A percentile compares a stretch with the other conserved stretches of the same genome.
phyloP scores from a whole-genome alignment of 192 early-diverging fungal genomes.

The Podila minutissima region DNA sequence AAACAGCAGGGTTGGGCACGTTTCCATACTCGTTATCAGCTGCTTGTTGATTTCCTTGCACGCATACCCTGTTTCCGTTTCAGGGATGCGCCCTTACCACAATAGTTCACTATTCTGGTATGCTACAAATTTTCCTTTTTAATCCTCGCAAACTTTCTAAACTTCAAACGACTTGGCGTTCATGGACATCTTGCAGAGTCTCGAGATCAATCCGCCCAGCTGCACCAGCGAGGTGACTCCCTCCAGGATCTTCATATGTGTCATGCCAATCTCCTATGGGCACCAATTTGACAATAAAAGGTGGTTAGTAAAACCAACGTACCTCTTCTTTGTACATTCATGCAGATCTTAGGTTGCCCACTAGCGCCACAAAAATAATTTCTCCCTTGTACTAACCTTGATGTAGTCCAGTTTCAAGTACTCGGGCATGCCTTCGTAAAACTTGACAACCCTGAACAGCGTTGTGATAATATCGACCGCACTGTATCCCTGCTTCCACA shows the following conservation, averaged over 20 bases:
- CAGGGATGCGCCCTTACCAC: too few relatives aligned
- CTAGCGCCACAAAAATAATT: not conserved
- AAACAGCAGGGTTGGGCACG: too few relatives aligned
- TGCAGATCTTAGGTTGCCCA: not conserved
- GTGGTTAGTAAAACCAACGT: not conserved
- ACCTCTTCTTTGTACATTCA: not conserved
- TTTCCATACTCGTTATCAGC: too few relatives aligned
- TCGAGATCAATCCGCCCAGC: conserved; percentile 82
- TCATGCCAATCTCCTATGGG: conserved; percentile 86
- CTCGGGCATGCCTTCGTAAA: conserved; percentile 78
- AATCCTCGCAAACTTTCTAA: conserved; percentile 4
- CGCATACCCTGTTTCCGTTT: too few relatives aligned
- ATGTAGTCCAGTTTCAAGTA: conserved; percentile 87
- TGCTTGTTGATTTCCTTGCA: too few relatives aligned
- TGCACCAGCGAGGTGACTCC: conserved; percentile 89
- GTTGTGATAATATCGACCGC: conserved; percentile 92
- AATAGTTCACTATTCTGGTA: not conserved
- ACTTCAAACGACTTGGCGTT: conserved; percentile 34
- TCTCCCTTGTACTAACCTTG: conserved; percentile 57
- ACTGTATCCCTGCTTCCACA: conserved; percentile 90
- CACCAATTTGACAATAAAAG: not conserved
- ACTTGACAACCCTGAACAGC: conserved; percentile 91
- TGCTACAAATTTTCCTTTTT: not conserved
- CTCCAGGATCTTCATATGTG: conserved; percentile 93
- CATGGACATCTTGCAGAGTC: conserved; percentile 63